A percentile compares a stretch with the other conserved stretches of the same genome.
Conservation (phyloP, 257 asterid genomes). For the Phtheirospermum japonicum region DNA sequence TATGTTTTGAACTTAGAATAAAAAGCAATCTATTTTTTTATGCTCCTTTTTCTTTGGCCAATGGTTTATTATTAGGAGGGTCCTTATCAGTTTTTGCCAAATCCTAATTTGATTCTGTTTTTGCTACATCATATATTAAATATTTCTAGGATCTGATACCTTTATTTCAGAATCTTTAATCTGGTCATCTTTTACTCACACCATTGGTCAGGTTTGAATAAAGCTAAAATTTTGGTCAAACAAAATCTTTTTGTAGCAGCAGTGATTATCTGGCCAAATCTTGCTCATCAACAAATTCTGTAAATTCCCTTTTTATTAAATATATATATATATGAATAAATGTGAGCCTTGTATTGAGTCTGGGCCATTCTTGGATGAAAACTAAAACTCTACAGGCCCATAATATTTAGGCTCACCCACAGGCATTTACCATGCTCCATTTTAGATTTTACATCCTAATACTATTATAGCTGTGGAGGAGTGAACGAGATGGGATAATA, state of each 20-base stretch:
- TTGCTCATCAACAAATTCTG: not conserved
- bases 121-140: not conserved
- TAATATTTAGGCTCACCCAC: no score
- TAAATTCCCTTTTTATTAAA: no score
- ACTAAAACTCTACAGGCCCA: no score
- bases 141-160: not conserved
- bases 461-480: no score
- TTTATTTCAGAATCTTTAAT: not conserved
- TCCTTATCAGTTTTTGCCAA: no score
- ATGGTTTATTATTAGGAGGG: not conserved
- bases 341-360: no score
- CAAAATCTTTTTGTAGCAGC: not conserved
- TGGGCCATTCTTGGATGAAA: no score
- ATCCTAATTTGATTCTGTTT: not conserved
- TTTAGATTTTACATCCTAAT: no score
- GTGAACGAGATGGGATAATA: no score
- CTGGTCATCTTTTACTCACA: not conserved
- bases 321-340: no score
- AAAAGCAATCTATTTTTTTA: not conserved
- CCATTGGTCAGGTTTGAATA: not conserved
- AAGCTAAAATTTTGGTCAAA: not conserved
- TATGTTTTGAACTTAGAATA: not conserved
- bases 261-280: not conserved
- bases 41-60: not conserved
- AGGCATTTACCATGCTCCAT: no score